Base-by-base conservation (phyloP, 2,329 filamentous ascomycete genomes). In the Trichoderma breve region DNA sequence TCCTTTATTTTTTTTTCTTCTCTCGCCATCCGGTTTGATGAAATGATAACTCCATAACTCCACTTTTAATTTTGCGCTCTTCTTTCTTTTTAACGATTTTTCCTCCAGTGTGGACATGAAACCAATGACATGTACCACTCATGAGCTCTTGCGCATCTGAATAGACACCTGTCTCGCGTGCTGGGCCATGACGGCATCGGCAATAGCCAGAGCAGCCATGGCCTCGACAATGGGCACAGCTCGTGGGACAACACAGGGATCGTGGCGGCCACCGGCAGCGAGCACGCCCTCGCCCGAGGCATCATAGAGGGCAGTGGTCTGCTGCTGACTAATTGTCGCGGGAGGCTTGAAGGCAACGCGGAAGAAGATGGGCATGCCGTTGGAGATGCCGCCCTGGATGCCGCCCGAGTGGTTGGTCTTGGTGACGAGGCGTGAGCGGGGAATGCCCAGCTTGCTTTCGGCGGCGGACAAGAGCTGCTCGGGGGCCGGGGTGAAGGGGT, bases 361-460 rank as follows among this genome's bases (percentile, higher is more conserved):
- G 89, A 98, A 98, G 87, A 96, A 98, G 84, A 98, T 94, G 72
- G 91, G 92, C 47, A 93, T 93, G 72, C 95, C 96, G 82, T 98
- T 98, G 65, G 92, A 92, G 82, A 98, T 98, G 67, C 95, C 95
- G 57, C 95, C 96, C 84, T 98, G 95, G 76, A 98, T 93, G 74
- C 95, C 96, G 14, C 95, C 95, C 2, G 92, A 95, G 86, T 97
- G 94, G 86, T 98, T 98, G 30, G 95, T 98, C 85, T 92, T 93
- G 71, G 70, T 71, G 4, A 9, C 4, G 7, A 71, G 70, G 32
- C 53, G 63, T 3, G 70, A 67, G 11, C 85, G 83, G 34, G 84
- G 82, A 18, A 86, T 81, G 34, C 85, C 85, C 26, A 83, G 36
- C 55, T n/a, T 18, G 66, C 30, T 32, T 32, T 32, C 30, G 30